phyloP scores from a whole-genome alignment of 2,329 filamentous ascomycete genomes.

The Aulographum hederae region DNA sequence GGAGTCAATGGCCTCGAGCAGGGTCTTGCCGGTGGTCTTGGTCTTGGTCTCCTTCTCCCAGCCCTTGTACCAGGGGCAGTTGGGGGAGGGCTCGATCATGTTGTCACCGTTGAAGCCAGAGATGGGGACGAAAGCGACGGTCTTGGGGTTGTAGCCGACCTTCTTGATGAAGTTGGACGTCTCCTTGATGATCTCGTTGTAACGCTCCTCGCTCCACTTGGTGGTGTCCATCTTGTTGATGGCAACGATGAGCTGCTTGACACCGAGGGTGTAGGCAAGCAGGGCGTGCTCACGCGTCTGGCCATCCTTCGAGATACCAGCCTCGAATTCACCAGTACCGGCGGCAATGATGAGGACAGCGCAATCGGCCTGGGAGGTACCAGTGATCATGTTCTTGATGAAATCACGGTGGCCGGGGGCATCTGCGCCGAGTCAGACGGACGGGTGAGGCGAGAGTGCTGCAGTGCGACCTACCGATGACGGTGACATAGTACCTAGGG shows the following conservation, averaged over 20 bases:
- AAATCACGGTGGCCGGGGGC: conserved; percentile 99
- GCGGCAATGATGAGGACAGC: conserved; percentile 99
- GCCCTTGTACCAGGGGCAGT: conserved; percentile 99
- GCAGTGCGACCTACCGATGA: conserved; percentile 53
- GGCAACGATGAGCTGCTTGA: conserved; percentile 99
- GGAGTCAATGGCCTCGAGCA: conserved; percentile 95
- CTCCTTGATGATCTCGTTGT: conserved; percentile 99
- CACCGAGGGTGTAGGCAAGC: conserved; percentile 98
- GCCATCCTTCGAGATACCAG: conserved; percentile 99
- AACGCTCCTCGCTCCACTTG: conserved; percentile 95
- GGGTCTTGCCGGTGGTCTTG: conserved; percentile 86
- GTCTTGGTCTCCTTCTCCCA: conserved; percentile 98
- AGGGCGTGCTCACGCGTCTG: conserved; percentile 99
- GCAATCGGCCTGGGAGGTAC: conserved; percentile 99
- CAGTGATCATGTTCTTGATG: conserved; percentile 99
- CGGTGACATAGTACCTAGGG: conserved; percentile 91
- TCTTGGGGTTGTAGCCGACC: conserved; percentile 99
- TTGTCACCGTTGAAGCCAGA: conserved; percentile 99
- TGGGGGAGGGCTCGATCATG: conserved; percentile 80
- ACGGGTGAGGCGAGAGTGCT: too few species aligned
- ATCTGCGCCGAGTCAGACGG: conserved; percentile 32
- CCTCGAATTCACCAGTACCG: conserved; percentile 99
- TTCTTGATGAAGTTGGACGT: conserved; percentile 99
- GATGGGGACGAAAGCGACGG: conserved; percentile 96
- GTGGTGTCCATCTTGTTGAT: conserved; percentile 99